These are phyloP conservation scores for Chlamydomonas asymmetrica DNA, from an alignment of 139 green algal genomes.

Conservation along the genomic window DNA sequence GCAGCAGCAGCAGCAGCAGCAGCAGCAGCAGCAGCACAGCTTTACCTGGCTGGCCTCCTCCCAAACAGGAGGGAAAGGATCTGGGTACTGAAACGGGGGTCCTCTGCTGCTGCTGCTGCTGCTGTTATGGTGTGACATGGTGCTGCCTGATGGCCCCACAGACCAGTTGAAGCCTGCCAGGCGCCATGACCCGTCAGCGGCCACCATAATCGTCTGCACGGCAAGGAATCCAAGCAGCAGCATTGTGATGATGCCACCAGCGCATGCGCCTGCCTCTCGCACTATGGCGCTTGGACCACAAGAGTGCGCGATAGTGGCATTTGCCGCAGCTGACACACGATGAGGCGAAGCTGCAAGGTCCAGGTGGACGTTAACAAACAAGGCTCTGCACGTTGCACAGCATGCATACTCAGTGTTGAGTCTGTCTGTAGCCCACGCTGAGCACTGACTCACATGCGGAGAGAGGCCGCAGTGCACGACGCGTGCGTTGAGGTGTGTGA, in stretches of 20 bases:
- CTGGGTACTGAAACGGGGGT: conserved; percentile 26
- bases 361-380: background rate
- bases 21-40: background rate
- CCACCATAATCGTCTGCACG: conserved; percentile 31
- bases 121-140: background rate
- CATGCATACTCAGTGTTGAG: background rate
- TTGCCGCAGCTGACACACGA: background rate
- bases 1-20: background rate
- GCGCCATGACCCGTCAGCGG: conserved; percentile 73
- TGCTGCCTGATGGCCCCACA: conserved; percentile 1
- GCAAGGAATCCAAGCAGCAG: background rate
- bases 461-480: conserved; percentile 76
- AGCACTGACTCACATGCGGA: conserved; percentile 28
- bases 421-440: too few species aligned
- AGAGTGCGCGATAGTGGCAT: background rate
- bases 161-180: conserved; percentile 68
- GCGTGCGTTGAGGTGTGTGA: conserved; percentile 75
- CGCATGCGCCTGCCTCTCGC: background rate
- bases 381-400: background rate
- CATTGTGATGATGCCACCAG: background rate
- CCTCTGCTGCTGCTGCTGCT: background rate
- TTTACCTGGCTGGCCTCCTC: conserved; percentile 28
- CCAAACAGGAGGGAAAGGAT: conserved; percentile 41
- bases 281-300: background rate
- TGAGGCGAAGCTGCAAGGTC: background rate